Evolutionary conservation across 805 yeast species (phyloP), one percentile per base, ranked within the genome.

Genomic region (Saccharomycopsis javanensis): DNA sequence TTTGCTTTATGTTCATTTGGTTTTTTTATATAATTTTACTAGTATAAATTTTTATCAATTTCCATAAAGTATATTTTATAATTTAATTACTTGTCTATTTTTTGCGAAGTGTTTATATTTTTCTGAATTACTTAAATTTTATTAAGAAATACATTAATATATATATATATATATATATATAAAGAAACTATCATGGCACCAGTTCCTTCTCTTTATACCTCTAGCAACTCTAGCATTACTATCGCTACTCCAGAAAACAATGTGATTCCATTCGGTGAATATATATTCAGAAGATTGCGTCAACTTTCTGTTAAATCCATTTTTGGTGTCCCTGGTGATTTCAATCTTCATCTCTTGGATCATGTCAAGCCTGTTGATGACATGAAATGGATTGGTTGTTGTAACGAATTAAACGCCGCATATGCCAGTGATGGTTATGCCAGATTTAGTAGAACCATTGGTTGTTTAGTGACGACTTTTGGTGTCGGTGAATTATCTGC

Each of bases 401-500:
- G 96, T 72, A 90, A 90, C 66, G 97, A 90, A 72, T 76, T 90
- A 62, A 91, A 90, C 66, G 85, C 94, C 3, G 94, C 95, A 7
- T 90, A 91, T 67, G 83, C 94, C 5, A 91, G 92, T 6, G 97
- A 91, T 68, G 97, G 97, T 4, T 91, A 88, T 65, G 81, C 94
- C 18, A 78, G 92, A 60, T 73, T 74, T 48, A 75, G 83, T 30
- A 74, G 76, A 53, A 77, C 80, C n/a, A 78, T 86, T 5, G 88
- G 89, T 55, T 89, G 82, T 20, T 68, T 81, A 45, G 67, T 79
- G 37, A 82, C 91, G 55, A 89, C 97, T 3, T 87, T 76, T 69
- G 97, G 96, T 54, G 97, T 89, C 16, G 97, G 97, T 57, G 96
- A 89, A 68, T 75, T 88, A 61, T 81, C 89, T 58, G 95, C 96